Evolutionary conservation across 805 yeast species (phyloP).

Genomic region (Ogataea philodendri): DNA sequence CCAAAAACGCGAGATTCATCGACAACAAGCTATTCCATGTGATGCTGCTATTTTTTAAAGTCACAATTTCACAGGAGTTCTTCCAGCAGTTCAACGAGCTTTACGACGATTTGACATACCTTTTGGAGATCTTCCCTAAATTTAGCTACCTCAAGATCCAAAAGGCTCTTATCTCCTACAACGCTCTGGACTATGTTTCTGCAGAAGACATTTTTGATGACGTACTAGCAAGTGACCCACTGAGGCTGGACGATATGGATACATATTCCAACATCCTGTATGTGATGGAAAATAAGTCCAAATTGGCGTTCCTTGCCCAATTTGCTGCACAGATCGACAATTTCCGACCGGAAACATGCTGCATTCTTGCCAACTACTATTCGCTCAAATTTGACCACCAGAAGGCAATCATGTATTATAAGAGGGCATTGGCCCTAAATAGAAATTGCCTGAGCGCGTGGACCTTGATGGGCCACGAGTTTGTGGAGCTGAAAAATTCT

Average conservation of each 20-base stretch:
- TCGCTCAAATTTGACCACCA: conserved; percentile 92
- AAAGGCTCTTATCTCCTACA: conserved; percentile 77
- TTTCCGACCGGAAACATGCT: conserved; percentile 91
- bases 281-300: conserved; percentile 86
- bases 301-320: conserved; percentile 84
- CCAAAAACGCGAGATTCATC: conserved; percentile 35
- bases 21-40: conserved; percentile 28
- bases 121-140: conserved; percentile 61
- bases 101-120: conserved; percentile 45
- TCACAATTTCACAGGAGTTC: conserved; percentile 73
- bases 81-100: conserved; percentile 61
- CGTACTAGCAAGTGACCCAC: conserved; percentile 71
- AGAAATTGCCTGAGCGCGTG: conserved; percentile 84
- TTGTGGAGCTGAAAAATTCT: conserved; percentile 90
- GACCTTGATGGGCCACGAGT: conserved; percentile 99
- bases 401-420: conserved; percentile 88
- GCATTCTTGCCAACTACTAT: conserved; percentile 90
- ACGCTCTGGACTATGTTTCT: conserved; percentile 77
- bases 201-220: conserved; percentile 81
- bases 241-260: conserved; percentile 87
- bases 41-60: conserved; percentile 53
- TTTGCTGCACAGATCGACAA: conserved; percentile 77
- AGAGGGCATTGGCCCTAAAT: conserved; percentile 81
- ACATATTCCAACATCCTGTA: conserved; percentile 91
- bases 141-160: conserved; percentile 76